These are phyloP conservation scores for Auriscalpium microsporum DNA, from an alignment of 768 basidiomycete genomes.

Conservation along the genomic window DNA sequence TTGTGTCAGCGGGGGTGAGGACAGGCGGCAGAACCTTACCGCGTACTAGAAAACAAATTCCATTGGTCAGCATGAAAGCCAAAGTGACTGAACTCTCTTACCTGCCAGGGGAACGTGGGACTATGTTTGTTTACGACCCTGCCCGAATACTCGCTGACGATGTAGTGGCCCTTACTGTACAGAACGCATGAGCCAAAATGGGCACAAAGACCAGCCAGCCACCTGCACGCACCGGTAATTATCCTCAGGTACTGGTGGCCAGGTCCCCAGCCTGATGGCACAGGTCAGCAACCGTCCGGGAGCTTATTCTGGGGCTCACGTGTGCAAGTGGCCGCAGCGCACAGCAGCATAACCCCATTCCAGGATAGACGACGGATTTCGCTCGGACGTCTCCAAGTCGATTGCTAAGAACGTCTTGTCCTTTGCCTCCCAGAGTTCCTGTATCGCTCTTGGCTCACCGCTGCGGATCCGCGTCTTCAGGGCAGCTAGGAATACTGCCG, in stretches of 20 bases:
- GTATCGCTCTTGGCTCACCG: slow-evolving; percentile 59
- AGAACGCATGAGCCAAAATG: slow-evolving; percentile 12
- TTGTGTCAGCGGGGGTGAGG: background rate
- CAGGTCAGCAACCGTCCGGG: background rate
- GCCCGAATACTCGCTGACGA: slow-evolving; percentile 62
- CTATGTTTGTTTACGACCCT: slow-evolving; percentile 52
- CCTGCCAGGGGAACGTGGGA: slow-evolving; percentile 68
- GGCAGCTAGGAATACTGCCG: slow-evolving; percentile 58
- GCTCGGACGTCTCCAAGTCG: slow-evolving; percentile 70
- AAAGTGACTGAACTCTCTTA: slow-evolving; percentile 27
- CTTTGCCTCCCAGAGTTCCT: slow-evolving; percentile 55
- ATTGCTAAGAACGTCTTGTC: slow-evolving; percentile 73
- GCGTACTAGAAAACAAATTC: slow-evolving; percentile 42
- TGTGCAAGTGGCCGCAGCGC: slow-evolving; percentile 60
- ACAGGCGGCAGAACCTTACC: slow-evolving; percentile 32
- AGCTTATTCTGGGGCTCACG: slow-evolving; percentile 33
- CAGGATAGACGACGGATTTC: slow-evolving; percentile 55
- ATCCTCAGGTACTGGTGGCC: slow-evolving; percentile 68
- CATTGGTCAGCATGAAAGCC: background rate
- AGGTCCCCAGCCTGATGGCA: slow-evolving; percentile 46
- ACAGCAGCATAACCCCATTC: slow-evolving; percentile 84
- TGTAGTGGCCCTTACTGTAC: slow-evolving; percentile 56
- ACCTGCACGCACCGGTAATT: slow-evolving; percentile 55
- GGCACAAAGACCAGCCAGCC: background rate
- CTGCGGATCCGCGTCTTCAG: slow-evolving; percentile 53